These are phyloP conservation scores for Aspergillus affinis DNA, from an alignment of 495 filamentous ascomycete species.

Conservation along the genomic window DNA sequence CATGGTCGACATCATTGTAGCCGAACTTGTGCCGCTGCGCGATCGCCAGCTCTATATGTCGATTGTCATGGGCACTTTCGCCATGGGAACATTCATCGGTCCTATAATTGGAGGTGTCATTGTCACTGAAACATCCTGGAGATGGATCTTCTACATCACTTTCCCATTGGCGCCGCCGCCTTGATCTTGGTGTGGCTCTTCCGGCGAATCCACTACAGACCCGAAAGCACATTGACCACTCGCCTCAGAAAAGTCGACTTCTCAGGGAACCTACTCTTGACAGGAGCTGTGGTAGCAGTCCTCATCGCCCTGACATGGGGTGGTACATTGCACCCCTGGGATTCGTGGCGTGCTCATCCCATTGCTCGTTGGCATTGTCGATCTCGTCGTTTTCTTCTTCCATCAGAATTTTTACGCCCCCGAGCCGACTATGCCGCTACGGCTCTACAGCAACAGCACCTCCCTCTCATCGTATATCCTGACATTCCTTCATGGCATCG, in stretches of 20 bases:
- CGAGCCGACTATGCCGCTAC: neutral
- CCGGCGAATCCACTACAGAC: too few species aligned
- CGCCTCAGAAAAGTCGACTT: neutral
- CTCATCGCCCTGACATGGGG: neutral
- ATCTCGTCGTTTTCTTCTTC: neutral
- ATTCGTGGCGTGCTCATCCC: neutral
- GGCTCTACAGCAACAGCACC: neutral
- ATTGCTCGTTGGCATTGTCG: neutral
- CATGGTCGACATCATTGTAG: neutral
- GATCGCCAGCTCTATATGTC: neutral
- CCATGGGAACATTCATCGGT: neutral
- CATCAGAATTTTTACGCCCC: neutral
- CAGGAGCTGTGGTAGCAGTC: neutral
- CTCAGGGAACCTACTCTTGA: neutral
- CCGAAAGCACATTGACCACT: neutral
- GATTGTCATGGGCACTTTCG: neutral
- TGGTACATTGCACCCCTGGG: neutral
- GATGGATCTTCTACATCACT: neutral
- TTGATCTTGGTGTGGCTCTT: neutral
- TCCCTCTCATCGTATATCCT: too few species aligned
- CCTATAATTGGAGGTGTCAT: neutral
- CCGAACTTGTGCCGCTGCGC: neutral
- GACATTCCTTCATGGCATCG: too few species aligned
- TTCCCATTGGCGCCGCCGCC: neutral
- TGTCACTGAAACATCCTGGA: neutral